phyloP scores from a whole-genome alignment of 306 rosid genomes.

The Quercus parvula region DNA sequence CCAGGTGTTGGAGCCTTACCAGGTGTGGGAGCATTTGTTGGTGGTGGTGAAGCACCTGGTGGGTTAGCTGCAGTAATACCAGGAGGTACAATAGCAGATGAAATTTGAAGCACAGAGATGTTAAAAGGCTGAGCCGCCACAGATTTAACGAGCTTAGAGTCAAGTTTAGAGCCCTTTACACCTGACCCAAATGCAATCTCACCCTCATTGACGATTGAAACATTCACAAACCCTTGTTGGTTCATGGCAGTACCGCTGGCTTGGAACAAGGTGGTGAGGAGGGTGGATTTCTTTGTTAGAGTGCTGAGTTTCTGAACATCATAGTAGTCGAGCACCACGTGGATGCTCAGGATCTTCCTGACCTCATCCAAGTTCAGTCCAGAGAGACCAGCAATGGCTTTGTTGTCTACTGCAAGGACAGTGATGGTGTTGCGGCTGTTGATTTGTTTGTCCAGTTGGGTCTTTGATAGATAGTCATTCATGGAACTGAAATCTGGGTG shows the following conservation, averaged over 20 bases:
- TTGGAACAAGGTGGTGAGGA: slow-evolving; percentile 43
- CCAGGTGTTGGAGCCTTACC: not conserved
- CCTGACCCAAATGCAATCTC: slow-evolving; percentile 48
- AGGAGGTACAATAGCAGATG: slow-evolving; percentile 30
- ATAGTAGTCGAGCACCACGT: slow-evolving; percentile 35
- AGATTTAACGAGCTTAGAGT: slow-evolving; percentile 28
- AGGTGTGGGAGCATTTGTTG: too few relatives aligned
- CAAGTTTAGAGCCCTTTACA: not conserved
- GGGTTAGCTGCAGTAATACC: slow-evolving; percentile 18
- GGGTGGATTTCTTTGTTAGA: not conserved
- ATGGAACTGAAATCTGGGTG: slow-evolving; percentile 32
- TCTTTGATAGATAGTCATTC: slow-evolving; percentile 39
- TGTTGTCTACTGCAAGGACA: slow-evolving; percentile 36
- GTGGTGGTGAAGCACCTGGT: too few relatives aligned
- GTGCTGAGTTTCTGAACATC: slow-evolving; percentile 36
- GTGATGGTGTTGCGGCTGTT: slow-evolving; percentile 47
- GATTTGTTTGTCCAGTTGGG: slow-evolving; percentile 47
- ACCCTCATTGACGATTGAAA: slow-evolving; percentile 27
- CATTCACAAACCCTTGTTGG: slow-evolving; percentile 45
- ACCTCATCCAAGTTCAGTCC: slow-evolving; percentile 28
- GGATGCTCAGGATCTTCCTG: slow-evolving; percentile 36
- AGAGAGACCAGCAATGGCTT: slow-evolving; percentile 12
- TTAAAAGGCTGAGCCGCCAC: slow-evolving; percentile 39
- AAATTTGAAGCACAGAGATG: slow-evolving; percentile 52
- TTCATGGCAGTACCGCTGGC: slow-evolving; percentile 29